Conservation (phyloP, 257 asterid species). For the Solanum virginianum region DNA sequence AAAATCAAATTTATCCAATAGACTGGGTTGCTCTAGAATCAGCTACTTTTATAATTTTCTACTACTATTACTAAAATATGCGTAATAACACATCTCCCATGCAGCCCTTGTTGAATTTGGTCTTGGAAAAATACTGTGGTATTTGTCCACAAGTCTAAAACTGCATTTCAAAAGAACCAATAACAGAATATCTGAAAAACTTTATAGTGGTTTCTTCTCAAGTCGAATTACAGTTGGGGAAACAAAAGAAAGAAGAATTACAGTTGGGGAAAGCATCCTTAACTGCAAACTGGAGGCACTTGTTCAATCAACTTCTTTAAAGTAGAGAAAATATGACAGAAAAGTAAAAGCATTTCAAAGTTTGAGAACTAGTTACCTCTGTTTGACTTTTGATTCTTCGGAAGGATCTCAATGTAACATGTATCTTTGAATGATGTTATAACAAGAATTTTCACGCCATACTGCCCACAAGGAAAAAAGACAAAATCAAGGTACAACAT, state of each 20-base stretch:
- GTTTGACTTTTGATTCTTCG: conserved; percentile 62
- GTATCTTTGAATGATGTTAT: conserved; percentile 88
- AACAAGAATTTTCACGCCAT: conserved; percentile 76
- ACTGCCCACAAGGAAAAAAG: conserved; percentile 31
- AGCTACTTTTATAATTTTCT: background rate
- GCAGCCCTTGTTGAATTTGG: background rate
- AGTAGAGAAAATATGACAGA: background rate
- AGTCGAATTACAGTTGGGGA: background rate
- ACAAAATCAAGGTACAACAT: conserved; percentile 8
- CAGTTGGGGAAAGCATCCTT: background rate
- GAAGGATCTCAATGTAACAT: conserved; percentile 94
- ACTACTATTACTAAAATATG: background rate
- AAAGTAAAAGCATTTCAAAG: background rate
- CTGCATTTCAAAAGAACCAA: background rate
- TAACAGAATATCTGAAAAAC: background rate
- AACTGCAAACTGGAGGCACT: background rate
- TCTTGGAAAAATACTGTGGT: background rate
- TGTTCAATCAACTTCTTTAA: background rate
- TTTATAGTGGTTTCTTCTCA: background rate
- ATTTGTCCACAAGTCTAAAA: background rate
- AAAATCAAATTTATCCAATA: background rate
- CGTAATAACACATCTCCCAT: background rate
- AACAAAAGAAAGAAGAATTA: background rate
- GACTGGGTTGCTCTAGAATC: background rate
- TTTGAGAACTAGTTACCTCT: conserved; percentile 38